Evolutionary conservation across 169 alveolate species (phyloP).

Genomic region (Cystoisospora suis): DNA sequence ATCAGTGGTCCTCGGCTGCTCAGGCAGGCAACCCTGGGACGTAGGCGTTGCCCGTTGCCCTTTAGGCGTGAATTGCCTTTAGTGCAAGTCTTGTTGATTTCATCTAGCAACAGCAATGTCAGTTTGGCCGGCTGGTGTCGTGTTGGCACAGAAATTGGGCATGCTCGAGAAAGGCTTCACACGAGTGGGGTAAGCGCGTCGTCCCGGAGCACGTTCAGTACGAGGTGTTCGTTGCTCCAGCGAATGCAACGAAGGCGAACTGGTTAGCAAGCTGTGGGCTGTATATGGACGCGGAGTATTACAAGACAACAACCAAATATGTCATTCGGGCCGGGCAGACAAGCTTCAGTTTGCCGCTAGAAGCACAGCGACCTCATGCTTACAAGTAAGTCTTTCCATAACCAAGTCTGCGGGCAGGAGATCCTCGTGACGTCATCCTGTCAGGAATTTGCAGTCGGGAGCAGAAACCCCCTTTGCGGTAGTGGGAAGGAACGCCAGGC

Average conservation of each 20-base stretch:
- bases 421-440: too few species aligned
- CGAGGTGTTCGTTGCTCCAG: slow-evolving; percentile 44
- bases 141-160: slow-evolving; percentile 24
- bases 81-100: too few species aligned
- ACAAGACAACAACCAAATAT: neutral
- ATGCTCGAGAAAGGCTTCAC: slow-evolving; percentile 1
- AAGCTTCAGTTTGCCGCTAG: neutral
- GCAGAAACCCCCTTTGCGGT: too few species aligned
- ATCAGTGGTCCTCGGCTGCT: too few species aligned
- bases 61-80: too few species aligned
- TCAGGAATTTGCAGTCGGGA: too few species aligned
- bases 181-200: neutral
- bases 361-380: neutral
- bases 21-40: too few species aligned
- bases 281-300: slow-evolving; percentile 29
- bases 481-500: too few species aligned
- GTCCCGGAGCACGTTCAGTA: neutral
- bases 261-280: slow-evolving; percentile 57
- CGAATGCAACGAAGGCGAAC: slow-evolving; percentile 5
- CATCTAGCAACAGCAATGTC: too few species aligned
- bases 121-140: too few species aligned
- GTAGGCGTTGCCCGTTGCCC: too few species aligned
- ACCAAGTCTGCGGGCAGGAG: too few species aligned
- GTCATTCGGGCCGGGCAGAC: neutral
- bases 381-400: slow-evolving; percentile 25